These are phyloP conservation scores for Vitis hybrid DNA, from an alignment of 177 flowering plant genomes.

Conservation along the genomic window DNA sequence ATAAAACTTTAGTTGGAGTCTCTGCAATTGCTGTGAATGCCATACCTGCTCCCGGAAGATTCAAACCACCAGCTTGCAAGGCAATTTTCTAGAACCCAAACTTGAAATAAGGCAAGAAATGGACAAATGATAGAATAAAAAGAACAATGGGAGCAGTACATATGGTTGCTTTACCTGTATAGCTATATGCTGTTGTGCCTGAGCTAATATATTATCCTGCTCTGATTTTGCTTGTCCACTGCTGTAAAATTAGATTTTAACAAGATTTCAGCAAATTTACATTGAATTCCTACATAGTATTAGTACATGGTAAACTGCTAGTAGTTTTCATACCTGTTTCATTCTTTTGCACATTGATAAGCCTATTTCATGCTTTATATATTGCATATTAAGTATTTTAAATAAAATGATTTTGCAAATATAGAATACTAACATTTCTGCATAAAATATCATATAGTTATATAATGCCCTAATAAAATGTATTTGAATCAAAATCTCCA, in stretches of 20 bases:
- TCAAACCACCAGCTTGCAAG: slow-evolving; percentile 49
- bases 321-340: too few species aligned
- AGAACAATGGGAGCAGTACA: not conserved
- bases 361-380: too few species aligned
- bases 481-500: too few species aligned
- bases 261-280: slow-evolving; percentile 3
- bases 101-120: not conserved
- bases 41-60: slow-evolving; percentile 41
- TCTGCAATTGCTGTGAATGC: slow-evolving; percentile 24
- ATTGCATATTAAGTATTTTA: too few species aligned
- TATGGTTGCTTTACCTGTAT: slow-evolving; percentile 52
- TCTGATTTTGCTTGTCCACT: slow-evolving; percentile 60
- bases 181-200: slow-evolving; percentile 83
- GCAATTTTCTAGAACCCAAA: slow-evolving; percentile 55
- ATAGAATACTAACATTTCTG: too few species aligned
- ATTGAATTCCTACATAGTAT: not conserved
- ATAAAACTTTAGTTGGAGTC: slow-evolving; percentile 60
- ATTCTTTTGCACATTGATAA: too few species aligned
- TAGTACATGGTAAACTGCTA: too few species aligned
- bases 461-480: too few species aligned
- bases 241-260: slow-evolving; percentile 26
- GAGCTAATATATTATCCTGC: slow-evolving; percentile 65
- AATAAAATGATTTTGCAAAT: too few species aligned
- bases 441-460: too few species aligned
- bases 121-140: not conserved